Conservation (phyloP, 805 yeast genomes). For the Candida sakaeoensis region DNA sequence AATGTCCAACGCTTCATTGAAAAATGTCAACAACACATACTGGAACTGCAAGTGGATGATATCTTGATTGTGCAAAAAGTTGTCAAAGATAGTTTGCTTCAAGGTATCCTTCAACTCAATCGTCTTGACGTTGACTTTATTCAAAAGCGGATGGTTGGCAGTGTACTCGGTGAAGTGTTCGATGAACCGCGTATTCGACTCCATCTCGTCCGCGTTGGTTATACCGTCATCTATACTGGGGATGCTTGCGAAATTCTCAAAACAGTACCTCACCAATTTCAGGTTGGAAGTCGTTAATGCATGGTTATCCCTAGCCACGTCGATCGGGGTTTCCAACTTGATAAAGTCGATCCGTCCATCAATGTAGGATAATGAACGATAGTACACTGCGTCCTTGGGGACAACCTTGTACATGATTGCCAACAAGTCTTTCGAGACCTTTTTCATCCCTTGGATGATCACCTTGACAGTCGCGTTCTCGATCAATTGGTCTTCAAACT, state of each 20-base stretch:
- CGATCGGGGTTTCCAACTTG: constrained; percentile 10
- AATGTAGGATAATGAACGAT: constrained; percentile 22
- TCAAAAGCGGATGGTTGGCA: neutral
- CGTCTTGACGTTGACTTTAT: too few relatives aligned
- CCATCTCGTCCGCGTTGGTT: neutral
- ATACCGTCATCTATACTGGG: constrained; percentile 18
- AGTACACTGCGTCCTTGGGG: constrained; percentile 25
- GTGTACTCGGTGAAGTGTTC: constrained; percentile 6
- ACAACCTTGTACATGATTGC: constrained; percentile 21
- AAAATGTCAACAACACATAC: constrained; percentile 12
- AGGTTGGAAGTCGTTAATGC: constrained; percentile 19
- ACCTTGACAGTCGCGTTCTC: constrained; percentile 25
- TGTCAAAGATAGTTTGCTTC: neutral
- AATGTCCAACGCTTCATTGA: constrained; percentile 13
- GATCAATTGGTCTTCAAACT: constrained; percentile 9
- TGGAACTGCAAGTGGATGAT: constrained; percentile 9
- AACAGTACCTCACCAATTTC: constrained; percentile 20
- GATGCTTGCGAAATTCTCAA: constrained; percentile 16
- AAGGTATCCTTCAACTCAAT: neutral
- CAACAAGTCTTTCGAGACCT: constrained; percentile 17
- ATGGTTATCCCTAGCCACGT: neutral
- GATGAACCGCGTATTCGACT: neutral
- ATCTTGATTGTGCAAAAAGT: constrained; percentile 8
- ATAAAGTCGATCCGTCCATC: constrained; percentile 25
- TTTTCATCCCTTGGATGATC: constrained; percentile 21